Evolutionary conservation across 2,329 filamentous ascomycete genomes (phyloP).

Genomic region (Diaporthe capsici): DNA sequence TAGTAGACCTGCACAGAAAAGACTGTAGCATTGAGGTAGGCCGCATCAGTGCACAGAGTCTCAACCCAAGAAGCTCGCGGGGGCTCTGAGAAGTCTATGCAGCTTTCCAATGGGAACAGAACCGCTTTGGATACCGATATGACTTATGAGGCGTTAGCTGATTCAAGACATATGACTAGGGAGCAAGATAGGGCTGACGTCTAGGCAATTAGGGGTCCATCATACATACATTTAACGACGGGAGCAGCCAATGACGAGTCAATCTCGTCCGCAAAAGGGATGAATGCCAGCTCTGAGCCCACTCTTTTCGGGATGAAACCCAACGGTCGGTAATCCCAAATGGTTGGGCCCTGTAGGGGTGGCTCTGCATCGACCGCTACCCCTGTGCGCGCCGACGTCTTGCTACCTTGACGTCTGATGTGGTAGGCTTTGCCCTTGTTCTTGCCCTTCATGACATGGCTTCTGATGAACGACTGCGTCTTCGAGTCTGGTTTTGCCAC

Average conservation of each 20-base stretch:
- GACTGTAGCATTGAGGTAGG: conserved; percentile 53
- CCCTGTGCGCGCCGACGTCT: neutral
- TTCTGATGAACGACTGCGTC: conserved; percentile 54
- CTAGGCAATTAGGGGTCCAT: neutral
- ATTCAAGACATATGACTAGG: neutral
- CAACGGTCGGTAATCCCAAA: conserved; percentile 1
- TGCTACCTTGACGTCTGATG: conserved; percentile 1
- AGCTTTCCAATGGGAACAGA: conserved; percentile 52
- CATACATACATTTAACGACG: conserved; percentile 49
- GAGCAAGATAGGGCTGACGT: neutral
- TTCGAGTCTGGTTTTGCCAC: conserved; percentile 48
- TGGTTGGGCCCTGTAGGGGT: neutral
- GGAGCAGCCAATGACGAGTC: conserved; percentile 46
- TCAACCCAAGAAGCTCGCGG: conserved; percentile 48
- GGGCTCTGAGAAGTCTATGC: conserved; percentile 48
- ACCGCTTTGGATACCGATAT: conserved; percentile 50
- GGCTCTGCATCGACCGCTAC: neutral
- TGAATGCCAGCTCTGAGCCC: conserved; percentile 45
- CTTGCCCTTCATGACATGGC: conserved; percentile 60
- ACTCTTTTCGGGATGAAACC: conserved; percentile 40
- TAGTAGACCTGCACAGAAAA: conserved; percentile 53
- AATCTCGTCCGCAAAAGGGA: conserved; percentile 48
- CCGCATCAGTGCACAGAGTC: conserved; percentile 50
- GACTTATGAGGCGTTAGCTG: conserved; percentile 45
- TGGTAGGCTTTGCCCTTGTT: conserved; percentile 51